phyloP scores from a whole-genome alignment of 371 early-diverging fungal species.

The Mucor ambiguus region DNA sequence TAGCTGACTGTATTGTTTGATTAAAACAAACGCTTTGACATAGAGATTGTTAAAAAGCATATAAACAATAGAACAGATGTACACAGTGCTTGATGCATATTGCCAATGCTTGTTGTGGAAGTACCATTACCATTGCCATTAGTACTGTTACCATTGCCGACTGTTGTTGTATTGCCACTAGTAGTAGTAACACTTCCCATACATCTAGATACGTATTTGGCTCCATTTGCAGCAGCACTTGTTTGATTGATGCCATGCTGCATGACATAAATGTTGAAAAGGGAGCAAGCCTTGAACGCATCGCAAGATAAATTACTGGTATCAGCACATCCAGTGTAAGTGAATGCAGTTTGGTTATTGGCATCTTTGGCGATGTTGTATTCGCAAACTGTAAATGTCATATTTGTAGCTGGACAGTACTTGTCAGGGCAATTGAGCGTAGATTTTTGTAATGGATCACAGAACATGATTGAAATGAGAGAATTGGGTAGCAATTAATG shows the following conservation, averaged over 20 bases:
- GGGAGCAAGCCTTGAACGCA: not conserved
- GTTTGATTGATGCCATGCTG: constrained; percentile 1
- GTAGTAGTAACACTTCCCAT: not conserved
- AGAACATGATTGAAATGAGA: not conserved
- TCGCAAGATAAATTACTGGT: not conserved
- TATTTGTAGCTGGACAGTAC: not conserved
- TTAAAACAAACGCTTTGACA: not conserved
- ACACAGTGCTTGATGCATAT: not conserved
- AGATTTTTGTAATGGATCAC: constrained; percentile 1
- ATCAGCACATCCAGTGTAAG: constrained; percentile 1
- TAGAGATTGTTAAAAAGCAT: not conserved
- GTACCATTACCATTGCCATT: not conserved
- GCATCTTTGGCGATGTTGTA: not conserved
- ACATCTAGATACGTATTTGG: not conserved
- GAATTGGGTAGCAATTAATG: not conserved
- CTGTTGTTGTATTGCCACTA: not conserved
- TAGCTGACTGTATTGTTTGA: not conserved
- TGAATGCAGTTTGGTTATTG: constrained; percentile 1
- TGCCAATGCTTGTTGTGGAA: not conserved
- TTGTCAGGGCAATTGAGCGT: not conserved
- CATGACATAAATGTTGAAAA: constrained; percentile 2
- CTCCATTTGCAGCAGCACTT: not conserved
- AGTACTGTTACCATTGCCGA: not conserved
- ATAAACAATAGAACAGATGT: not conserved
- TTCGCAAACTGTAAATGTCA: not conserved